Conservation (phyloP, 1,284 basidiomycete genomes). For the Cryptococcus maquisensis region DNA sequence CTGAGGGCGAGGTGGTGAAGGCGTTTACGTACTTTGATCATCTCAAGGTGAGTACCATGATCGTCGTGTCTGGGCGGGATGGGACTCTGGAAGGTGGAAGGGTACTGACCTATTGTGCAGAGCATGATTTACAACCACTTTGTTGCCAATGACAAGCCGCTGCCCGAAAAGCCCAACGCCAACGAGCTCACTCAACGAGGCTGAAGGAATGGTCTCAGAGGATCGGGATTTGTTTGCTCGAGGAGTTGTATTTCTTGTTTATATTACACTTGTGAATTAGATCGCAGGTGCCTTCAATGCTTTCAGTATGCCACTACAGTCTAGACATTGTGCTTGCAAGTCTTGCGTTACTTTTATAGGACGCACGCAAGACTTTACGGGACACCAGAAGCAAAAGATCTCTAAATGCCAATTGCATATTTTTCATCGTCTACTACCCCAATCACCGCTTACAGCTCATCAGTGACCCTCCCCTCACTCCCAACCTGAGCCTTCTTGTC, state of each 20-base stretch:
- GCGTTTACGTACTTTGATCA: conserved; percentile 28
- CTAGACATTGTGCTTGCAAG: too few species aligned
- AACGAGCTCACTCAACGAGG: conserved; percentile 24
- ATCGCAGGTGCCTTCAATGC: too few species aligned
- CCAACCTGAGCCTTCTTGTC: not conserved
- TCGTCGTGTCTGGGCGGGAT: too few species aligned
- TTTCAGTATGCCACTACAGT: too few species aligned
- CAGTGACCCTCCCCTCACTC: not conserved
- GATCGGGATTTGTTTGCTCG: too few species aligned
- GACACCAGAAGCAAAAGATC: not conserved
- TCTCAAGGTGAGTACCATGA: conserved; percentile 19
- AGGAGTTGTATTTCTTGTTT: too few species aligned
- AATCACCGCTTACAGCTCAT: conserved; percentile 14
- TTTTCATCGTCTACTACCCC: not conserved
- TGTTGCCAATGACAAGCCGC: conserved; percentile 18
- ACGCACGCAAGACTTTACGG: not conserved
- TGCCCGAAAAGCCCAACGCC: conserved; percentile 24
- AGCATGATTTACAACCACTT: conserved; percentile 30
- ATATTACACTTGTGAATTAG: too few species aligned
- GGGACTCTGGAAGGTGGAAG: too few species aligned
- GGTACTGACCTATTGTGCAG: not conserved
- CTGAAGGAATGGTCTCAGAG: too few species aligned
- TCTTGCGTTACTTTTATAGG: too few species aligned
- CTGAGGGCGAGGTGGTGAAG: conserved; percentile 13
- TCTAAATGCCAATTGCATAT: not conserved